Percentiles rank a stretch among this genome's conserved stretches.
Conservation (phyloP, 2,329 filamentous ascomycete genomes). For the Aureobasidium sp. region DNA sequence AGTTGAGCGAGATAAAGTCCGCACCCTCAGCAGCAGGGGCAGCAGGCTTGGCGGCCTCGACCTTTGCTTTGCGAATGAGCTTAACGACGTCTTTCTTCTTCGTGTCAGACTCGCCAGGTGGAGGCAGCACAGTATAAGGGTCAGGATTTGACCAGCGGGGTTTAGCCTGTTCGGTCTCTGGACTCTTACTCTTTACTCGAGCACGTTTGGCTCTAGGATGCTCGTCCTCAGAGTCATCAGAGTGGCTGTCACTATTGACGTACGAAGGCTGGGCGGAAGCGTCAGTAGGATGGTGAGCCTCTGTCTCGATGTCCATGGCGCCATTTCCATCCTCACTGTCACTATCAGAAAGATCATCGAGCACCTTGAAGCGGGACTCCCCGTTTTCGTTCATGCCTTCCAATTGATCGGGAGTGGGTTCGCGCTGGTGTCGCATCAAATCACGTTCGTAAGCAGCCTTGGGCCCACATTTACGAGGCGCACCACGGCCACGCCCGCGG, state of each 20-base stretch:
- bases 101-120: slow-evolving; percentile 61
- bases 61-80: slow-evolving; percentile 80
- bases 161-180: slow-evolving; percentile 24
- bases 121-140: slow-evolving; percentile 81
- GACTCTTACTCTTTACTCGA: slow-evolving; percentile 20
- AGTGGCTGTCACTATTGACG: slow-evolving; percentile 5
- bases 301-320: slow-evolving; percentile 19
- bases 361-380: slow-evolving; percentile 33
- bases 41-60: slow-evolving; percentile 50
- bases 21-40: slow-evolving; percentile 41
- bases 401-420: slow-evolving; percentile 38
- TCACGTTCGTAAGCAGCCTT: slow-evolving; percentile 37
- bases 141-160: slow-evolving; percentile 96
- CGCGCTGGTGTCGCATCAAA: slow-evolving; percentile 34
- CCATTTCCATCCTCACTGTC: slow-evolving; percentile 29
- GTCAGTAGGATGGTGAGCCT: background rate
- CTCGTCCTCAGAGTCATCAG: slow-evolving; percentile 20
- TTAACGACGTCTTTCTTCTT: slow-evolving; percentile 86
- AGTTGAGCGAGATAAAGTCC: slow-evolving; percentile 85
- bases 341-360: slow-evolving; percentile 35
- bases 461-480: slow-evolving; percentile 19
- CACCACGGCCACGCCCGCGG: background rate
- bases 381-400: slow-evolving; percentile 35
- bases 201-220: slow-evolving; percentile 25
- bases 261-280: background rate